These are phyloP conservation scores for Alloteropsis semialata DNA, from an alignment of 176 grass and related monocot genomes.

Conservation along the genomic window DNA sequence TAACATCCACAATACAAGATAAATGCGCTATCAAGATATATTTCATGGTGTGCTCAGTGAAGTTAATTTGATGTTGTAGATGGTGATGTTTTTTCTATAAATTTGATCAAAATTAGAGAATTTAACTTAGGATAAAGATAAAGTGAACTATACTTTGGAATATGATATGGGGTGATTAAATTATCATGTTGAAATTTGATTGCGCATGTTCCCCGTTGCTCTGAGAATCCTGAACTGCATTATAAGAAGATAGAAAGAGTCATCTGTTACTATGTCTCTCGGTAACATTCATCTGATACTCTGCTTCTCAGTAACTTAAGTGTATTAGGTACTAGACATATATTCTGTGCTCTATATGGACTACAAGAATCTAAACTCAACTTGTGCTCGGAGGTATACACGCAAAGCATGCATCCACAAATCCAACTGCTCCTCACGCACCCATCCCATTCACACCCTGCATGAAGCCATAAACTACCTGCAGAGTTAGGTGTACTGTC, in stretches of 20 bases:
- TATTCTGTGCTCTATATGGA: background rate
- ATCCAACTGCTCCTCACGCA: background rate
- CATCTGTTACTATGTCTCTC: background rate
- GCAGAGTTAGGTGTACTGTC: too few species aligned
- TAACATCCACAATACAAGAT: too few species aligned
- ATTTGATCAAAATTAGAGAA: too few species aligned
- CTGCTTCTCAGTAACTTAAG: too few species aligned
- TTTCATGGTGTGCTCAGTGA: too few species aligned
- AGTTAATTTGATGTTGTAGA: too few species aligned
- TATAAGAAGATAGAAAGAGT: background rate
- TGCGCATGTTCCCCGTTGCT: constrained; percentile 4
- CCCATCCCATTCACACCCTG: background rate
- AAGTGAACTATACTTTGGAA: too few species aligned
- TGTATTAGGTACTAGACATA: too few species aligned
- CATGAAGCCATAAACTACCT: background rate
- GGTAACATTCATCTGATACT: background rate
- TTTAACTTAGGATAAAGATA: too few species aligned
- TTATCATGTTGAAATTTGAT: background rate
- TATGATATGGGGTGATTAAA: too few species aligned
- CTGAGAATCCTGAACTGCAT: background rate
- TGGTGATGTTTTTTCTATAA: too few species aligned
- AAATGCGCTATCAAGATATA: too few species aligned
- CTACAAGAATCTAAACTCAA: background rate
- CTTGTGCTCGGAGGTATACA: background rate
- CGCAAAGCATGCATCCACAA: background rate